These are phyloP conservation scores for Maudiozyma turicensis DNA, from an alignment of 805 yeast species.

Conservation along the genomic window DNA sequence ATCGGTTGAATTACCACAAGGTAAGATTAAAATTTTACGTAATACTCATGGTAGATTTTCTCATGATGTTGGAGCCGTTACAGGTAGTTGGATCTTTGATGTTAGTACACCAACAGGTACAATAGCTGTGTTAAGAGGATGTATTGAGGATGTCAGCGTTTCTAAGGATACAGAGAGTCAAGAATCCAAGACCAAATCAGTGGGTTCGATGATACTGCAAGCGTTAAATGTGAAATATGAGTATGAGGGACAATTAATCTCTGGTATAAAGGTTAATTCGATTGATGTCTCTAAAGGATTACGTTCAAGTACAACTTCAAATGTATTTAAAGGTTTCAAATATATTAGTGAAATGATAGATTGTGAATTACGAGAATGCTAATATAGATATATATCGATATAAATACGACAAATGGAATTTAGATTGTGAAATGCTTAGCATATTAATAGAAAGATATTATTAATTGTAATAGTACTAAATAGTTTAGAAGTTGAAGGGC, in stretches of 20 bases:
- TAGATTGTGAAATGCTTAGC: too few relatives aligned
- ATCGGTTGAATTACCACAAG: conserved; percentile 8
- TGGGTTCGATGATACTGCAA: not conserved
- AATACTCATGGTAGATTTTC: conserved; percentile 72
- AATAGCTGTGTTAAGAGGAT: conserved; percentile 58
- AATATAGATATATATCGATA: not conserved
- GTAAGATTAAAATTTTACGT: conserved; percentile 46
- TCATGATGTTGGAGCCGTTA: conserved; percentile 36
- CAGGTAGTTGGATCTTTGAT: conserved; percentile 50
- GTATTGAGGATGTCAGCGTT: conserved; percentile 27
- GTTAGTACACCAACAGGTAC: conserved; percentile 51
- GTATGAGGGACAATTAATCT: conserved; percentile 40
- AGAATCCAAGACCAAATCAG: not conserved
- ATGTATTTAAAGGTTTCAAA: conserved; percentile 88
- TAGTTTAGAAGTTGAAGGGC: too few relatives aligned
- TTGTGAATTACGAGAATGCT: not conserved
- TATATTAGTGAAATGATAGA: conserved; percentile 40
- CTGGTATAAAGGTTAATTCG: conserved; percentile 62
- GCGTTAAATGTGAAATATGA: conserved; percentile 1
- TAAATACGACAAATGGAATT: too few relatives aligned
- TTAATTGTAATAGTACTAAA: too few relatives aligned
- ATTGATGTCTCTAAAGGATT: conserved; percentile 43
- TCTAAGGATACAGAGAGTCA: not conserved
- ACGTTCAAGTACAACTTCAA: conserved; percentile 22
- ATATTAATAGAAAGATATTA: too few relatives aligned